phyloP scores from a whole-genome alignment of 2,329 filamentous ascomycete species.

The Fusarium azukiicola region DNA sequence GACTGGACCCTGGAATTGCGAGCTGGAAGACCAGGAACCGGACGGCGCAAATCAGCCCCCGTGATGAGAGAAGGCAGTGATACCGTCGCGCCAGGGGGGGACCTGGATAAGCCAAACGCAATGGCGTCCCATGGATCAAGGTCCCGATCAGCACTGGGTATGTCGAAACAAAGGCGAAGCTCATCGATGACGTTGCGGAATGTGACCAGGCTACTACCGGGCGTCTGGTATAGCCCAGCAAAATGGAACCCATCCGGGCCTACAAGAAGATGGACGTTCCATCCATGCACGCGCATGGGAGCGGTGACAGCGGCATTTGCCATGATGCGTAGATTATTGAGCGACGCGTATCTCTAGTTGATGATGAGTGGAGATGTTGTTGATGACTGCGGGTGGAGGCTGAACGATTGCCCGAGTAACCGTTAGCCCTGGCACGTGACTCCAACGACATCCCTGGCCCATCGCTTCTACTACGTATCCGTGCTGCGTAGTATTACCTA shows the following conservation, averaged over 20 bases:
- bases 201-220: constrained; percentile 23
- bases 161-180: constrained; percentile 44
- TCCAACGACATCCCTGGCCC: too few relatives aligned
- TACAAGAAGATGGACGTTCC: constrained; percentile 33
- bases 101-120: constrained; percentile 21
- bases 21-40: background rate
- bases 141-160: background rate
- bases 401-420: too few relatives aligned
- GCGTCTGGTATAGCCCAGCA: constrained; percentile 19
- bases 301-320: constrained; percentile 26
- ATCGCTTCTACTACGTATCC: too few relatives aligned
- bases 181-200: constrained; percentile 43
- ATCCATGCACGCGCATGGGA: constrained; percentile 30
- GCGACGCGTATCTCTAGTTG: too few relatives aligned
- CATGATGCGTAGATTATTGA: background rate
- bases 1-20: background rate
- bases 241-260: constrained; percentile 25
- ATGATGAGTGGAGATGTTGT: too few relatives aligned
- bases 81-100: too few relatives aligned
- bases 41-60: background rate
- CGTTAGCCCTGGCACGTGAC: too few relatives aligned
- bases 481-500: too few relatives aligned
- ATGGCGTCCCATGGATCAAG: constrained; percentile 27
- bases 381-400: too few relatives aligned
- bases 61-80: too few relatives aligned